These are phyloP conservation scores for Phoma sp. DNA, from an alignment of 2,329 filamentous ascomycete species.

Conservation along the genomic window DNA sequence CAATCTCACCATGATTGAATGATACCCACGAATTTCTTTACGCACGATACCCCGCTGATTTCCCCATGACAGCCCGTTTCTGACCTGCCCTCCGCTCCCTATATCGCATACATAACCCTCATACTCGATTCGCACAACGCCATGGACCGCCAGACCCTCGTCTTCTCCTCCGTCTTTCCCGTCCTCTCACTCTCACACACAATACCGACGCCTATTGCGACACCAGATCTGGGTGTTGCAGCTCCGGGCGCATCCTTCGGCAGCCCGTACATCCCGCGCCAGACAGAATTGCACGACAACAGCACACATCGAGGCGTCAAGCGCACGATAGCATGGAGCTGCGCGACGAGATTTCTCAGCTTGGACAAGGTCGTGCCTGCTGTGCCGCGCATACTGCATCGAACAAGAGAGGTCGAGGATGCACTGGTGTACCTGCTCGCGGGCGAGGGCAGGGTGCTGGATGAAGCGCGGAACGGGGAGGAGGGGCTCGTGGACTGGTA, in stretches of 20 bases:
- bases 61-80: neutral
- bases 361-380: conserved; percentile 37
- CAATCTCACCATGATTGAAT: neutral
- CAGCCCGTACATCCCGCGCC: conserved; percentile 36
- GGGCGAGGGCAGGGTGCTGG: conserved; percentile 40
- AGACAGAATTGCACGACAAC: conserved; percentile 44
- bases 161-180: conserved; percentile 56
- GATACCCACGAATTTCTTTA: neutral
- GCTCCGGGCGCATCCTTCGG: conserved; percentile 50
- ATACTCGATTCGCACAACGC: conserved; percentile 22
- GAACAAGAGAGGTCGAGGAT: conserved; percentile 43
- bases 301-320: conserved; percentile 43
- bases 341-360: conserved; percentile 52
- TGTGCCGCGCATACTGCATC: conserved; percentile 20
- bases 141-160: conserved; percentile 44
- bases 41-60: neutral
- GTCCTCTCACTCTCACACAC: conserved; percentile 49
- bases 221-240: conserved; percentile 51
- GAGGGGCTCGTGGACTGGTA: conserved; percentile 53
- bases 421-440: conserved; percentile 44
- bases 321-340: conserved; percentile 53
- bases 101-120: conserved; percentile 12
- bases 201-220: conserved; percentile 52
- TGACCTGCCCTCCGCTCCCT: neutral
- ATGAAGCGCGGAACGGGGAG: conserved; percentile 26